phyloP scores from a whole-genome alignment of 2,329 filamentous ascomycete genomes.

The Colletotrichum tanaceti region DNA sequence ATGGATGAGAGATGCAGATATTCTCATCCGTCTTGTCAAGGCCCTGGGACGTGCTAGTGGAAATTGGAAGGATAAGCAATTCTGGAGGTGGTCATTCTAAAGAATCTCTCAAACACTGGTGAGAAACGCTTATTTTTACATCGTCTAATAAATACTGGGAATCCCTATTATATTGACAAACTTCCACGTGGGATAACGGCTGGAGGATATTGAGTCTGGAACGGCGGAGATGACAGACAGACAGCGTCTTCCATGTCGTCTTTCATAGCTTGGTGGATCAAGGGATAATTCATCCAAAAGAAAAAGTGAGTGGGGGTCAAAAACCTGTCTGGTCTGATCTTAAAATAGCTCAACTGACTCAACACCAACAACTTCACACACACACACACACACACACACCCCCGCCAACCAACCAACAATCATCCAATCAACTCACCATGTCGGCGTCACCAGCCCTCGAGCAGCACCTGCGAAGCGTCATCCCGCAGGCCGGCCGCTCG shows the following conservation, averaged over 20 bases:
- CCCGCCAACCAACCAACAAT: background rate
- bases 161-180: background rate
- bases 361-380: conserved; percentile 10
- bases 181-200: conserved; percentile 14
- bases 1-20: background rate
- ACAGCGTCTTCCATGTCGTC: conserved; percentile 9
- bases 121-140: too few species aligned
- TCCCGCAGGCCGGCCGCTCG: conserved; percentile 43
- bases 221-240: background rate
- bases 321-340: too few species aligned
- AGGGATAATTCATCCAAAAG: background rate
- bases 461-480: conserved; percentile 43
- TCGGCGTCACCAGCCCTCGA: conserved; percentile 18
- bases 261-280: conserved; percentile 23
- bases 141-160: background rate
- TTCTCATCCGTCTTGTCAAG: background rate
- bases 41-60: background rate
- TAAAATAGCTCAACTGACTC: conserved; percentile 38
- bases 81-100: too few species aligned
- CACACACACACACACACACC: too few species aligned
- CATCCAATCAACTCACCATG: too few species aligned
- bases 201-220: conserved; percentile 3
- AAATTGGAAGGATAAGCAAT: background rate
- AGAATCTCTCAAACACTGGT: background rate
- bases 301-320: conserved; percentile 19